Base-by-base conservation (phyloP, 169 alveolate genomes). In the Plasmodium fragile region DNA sequence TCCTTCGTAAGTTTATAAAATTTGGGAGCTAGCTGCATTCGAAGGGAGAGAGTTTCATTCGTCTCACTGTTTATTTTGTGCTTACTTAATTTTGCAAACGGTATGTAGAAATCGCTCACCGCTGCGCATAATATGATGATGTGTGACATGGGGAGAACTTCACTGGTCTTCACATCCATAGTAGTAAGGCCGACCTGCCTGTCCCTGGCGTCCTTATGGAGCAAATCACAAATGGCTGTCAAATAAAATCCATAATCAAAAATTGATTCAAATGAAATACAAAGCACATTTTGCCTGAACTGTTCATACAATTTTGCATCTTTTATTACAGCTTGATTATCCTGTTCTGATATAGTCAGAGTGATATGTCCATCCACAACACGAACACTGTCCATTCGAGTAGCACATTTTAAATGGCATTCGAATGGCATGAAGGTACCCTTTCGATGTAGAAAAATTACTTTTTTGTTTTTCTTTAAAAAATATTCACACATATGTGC, bases 91-190 rank as follows among this genome's bases (percentile, higher is more conserved):
- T 87, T 28, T 36, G 90, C 30, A 25, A 71, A 81, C 22, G 98
- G 98, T 41, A 97, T 92, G 81, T 96, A 97, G 78, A 95, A 98
- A 89, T 98, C 98, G 75, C 98, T 96, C 1, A 96, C 99, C n/a
- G 98, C 99, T 36, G 98, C 98, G 52, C 98, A 96, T 36, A 96
- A 77, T 45, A 92, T 69, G 28, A 84, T 32, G 95, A 75, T 95
- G 79, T 16, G 96, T 52, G 53, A 22, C 1, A 16, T 0, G 8
- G 25, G 59, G 59, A 2, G 16, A 49, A 16, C 59, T 11, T 8
- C 59, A 49, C 3, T 49, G n/a, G 22, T 1, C 25, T 49, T 49
- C 25, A 49, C 59, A 13, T 49, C 59, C 59, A 2, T 16, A 49
- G 59, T 49, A 4, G 75, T 18, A 28, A 0, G 18, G 2, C 39